phyloP scores from a whole-genome alignment of 2,329 filamentous ascomycete genomes.

The Penicillium sp. region DNA sequence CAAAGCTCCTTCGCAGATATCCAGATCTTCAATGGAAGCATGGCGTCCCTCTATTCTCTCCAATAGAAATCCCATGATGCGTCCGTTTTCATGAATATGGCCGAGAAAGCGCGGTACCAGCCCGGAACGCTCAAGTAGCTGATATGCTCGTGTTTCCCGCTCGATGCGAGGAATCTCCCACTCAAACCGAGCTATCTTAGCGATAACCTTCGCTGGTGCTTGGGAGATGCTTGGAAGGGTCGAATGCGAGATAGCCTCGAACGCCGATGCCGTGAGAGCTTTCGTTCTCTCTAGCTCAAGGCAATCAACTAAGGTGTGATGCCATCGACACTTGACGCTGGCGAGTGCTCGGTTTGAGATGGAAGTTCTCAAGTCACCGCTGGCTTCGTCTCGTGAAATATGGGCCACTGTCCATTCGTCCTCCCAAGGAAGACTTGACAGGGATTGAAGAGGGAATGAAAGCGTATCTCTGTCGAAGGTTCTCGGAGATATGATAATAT shows the following conservation, averaged over 20 bases:
- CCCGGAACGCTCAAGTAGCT: conserved; percentile 23
- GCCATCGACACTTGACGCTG: conserved; percentile 27
- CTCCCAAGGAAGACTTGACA: too few species aligned
- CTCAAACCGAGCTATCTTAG: conserved; percentile 37
- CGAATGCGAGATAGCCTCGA: conserved; percentile 26
- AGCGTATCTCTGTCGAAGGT: too few species aligned
- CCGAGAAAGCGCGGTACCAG: too few species aligned
- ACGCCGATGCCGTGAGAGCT: conserved; percentile 26
- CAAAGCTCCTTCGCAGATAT: conserved; percentile 26
- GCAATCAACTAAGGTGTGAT: conserved; percentile 25
- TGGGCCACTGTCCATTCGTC: too few species aligned
- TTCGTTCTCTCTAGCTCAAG: conserved; percentile 29
- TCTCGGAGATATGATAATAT: too few species aligned
- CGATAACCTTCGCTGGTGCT: conserved; percentile 24
- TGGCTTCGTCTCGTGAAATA: too few species aligned
- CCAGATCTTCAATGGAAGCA: conserved; percentile 19
- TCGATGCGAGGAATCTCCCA: conserved; percentile 38
- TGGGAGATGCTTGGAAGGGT: conserved; percentile 8
- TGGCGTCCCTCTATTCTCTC: conserved; percentile 34
- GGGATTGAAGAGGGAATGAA: too few species aligned
- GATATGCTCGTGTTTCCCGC: conserved; percentile 33
- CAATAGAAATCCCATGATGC: conserved; percentile 39
- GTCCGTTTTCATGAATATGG: conserved; percentile 22
- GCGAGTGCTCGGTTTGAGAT: too few species aligned
- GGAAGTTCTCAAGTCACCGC: too few species aligned